phyloP scores from a whole-genome alignment of 129 eudicot species.

The Smallanthus sonchifolius region DNA sequence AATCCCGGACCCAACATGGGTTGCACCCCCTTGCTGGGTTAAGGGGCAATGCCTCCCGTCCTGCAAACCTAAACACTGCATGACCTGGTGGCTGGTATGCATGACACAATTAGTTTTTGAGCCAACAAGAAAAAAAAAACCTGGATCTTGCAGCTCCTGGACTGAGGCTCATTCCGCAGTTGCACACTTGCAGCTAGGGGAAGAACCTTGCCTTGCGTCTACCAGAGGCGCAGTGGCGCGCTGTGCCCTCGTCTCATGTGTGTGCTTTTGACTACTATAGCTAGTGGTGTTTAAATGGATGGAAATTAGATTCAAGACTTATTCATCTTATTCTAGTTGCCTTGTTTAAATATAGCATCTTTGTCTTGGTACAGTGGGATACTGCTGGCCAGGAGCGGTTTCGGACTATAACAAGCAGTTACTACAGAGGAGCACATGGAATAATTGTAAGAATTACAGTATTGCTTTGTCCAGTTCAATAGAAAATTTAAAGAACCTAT shows the following conservation, averaged over 20 bases:
- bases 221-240: background rate
- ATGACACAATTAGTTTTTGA: background rate
- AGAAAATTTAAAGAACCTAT: background rate
- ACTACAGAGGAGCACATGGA: conserved; percentile 98
- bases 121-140: background rate
- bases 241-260: background rate
- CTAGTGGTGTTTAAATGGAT: background rate
- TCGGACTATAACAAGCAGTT: conserved; percentile 96
- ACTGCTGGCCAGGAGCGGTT: conserved; percentile 99
- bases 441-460: conserved; percentile 62
- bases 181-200: background rate
- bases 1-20: no score
- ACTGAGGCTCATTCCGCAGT: background rate
- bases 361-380: conserved; percentile 72
- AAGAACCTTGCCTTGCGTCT: background rate
- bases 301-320: conserved; percentile 6
- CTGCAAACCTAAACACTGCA: background rate
- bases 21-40: no score
- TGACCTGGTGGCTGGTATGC: background rate
- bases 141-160: background rate
- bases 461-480: background rate
- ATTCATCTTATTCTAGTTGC: background rate
- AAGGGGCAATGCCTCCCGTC: no score
- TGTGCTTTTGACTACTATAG: background rate
- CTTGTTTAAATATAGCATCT: conserved; percentile 4